Conservation (phyloP, 78 protist species). For the Salpingoeca rosetta region DNA sequence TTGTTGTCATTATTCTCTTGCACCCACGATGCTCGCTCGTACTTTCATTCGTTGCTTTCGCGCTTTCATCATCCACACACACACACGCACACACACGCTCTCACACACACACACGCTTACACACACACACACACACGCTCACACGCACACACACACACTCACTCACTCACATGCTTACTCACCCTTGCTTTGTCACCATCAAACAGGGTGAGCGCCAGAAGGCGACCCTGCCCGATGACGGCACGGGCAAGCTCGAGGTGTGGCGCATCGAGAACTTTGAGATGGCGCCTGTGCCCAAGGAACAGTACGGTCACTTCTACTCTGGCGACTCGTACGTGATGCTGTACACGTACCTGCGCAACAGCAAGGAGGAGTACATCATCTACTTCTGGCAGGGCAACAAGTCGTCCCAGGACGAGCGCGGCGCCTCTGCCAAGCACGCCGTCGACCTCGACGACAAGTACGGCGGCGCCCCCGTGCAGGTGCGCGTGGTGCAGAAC, state of each 20-base stretch:
- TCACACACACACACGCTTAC: no score
- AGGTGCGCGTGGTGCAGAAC: conserved; percentile 37
- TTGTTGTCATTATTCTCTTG: no score
- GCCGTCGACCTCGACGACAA: conserved; percentile 28
- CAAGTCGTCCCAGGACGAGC: conserved; percentile 22
- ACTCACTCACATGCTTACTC: no score
- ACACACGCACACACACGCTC: no score
- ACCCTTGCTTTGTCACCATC: no score
- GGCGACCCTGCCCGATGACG: conserved; percentile 17
- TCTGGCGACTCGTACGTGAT: conserved; percentile 53
- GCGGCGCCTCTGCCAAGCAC: conserved; percentile 42
- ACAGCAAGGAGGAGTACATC: not conserved
- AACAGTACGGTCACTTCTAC: conserved; percentile 30
- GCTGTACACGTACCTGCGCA: conserved; percentile 18
- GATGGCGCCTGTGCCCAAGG: not conserved
- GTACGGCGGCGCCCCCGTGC: conserved; percentile 11
- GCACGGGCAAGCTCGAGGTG: conserved; percentile 15
- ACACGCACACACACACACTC: no score
- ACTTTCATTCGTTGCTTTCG: no score
- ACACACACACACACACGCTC: no score
- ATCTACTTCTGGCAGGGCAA: conserved; percentile 55
- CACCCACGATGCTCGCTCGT: no score
- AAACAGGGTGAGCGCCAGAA: not conserved
- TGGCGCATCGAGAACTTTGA: not conserved
- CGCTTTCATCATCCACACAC: no score